Evolutionary conservation across 352 stramenopile genomes (phyloP), one percentile per base, ranked within the genome.

Genomic region (Pythium rhizo-oryzae): DNA sequence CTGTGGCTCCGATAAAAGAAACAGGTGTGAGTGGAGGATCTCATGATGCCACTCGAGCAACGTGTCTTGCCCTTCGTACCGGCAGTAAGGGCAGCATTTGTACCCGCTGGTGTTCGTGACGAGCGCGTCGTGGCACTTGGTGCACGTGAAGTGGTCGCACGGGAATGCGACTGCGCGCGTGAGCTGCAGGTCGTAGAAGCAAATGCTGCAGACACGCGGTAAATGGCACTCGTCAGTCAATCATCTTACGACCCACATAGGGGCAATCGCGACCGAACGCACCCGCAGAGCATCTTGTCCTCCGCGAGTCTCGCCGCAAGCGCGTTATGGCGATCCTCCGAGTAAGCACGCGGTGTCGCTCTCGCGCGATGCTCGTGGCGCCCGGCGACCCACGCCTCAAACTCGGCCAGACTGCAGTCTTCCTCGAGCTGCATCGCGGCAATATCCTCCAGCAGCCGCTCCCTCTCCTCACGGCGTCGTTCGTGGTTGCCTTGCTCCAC

Each of bases 31-130:
- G 28, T 6, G 28, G 28, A 13, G 19, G n/a, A 41, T 23, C 11
- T 39, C 21, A 55, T 18, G 30, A 35, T 55, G 13, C 19, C 18
- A 24, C 28, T n/a, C 28, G 12, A 50, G n/a, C 55, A 47, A 28
- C 4, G 12, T 30, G 13, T 49, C n/a, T 24, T 23, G 21, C 13
- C 44, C 0, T 16, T 18, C 65, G 41, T 24, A 85, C 78, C 83
- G 73, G 67, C 83, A 91, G 61, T 90, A 91, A 4, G 83, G 83
- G 24, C 83, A 91, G 58, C 78, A 85, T 55, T 91, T 91, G 50
- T 81, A 63, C 3, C 81, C 80, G n/a, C 75, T 62, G 35, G 72
- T 50, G 30, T 82, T 88, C 25, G 67, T 75, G 11, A 80, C 75
- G 46, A 91, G 69, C 21, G 81, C 81, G 18, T 76, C 69, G 33